Conservation (phyloP, 2,329 filamentous ascomycete species). For the Cytospora paraplurivora region DNA sequence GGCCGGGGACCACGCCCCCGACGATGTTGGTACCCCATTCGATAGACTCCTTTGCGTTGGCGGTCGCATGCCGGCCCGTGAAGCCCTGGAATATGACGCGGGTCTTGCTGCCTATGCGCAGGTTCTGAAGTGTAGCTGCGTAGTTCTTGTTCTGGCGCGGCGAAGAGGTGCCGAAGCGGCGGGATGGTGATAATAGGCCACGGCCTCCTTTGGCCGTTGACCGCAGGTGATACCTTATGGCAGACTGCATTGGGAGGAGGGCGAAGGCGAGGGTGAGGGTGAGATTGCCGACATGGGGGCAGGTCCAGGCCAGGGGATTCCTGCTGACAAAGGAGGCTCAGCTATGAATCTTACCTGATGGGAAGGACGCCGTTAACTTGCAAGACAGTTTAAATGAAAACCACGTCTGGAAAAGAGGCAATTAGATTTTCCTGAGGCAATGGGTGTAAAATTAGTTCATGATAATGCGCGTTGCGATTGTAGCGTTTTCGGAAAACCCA, state of each 20-base stretch:
- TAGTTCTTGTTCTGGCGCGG: slow-evolving; percentile 16
- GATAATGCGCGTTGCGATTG: neutral
- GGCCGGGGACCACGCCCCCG: slow-evolving; percentile 73
- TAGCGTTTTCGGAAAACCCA: neutral
- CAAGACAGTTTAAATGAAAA: too few relatives aligned
- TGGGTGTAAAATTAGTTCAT: neutral
- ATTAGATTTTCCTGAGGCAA: too few relatives aligned
- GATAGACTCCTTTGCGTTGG: slow-evolving; percentile 75
- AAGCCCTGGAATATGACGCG: slow-evolving; percentile 30
- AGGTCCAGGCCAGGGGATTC: neutral
- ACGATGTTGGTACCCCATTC: slow-evolving; percentile 80
- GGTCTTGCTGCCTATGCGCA: slow-evolving; percentile 24
- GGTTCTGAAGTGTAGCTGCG: slow-evolving; percentile 19
- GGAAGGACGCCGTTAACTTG: neutral
- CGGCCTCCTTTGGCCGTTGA: slow-evolving; percentile 2
- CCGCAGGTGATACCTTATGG: slow-evolving; percentile 15
- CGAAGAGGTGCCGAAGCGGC: slow-evolving; percentile 9
- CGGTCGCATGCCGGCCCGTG: slow-evolving; percentile 59
- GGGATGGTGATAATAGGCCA: neutral
- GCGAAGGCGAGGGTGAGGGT: neutral
- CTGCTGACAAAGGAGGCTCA: neutral
- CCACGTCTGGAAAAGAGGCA: too few relatives aligned
- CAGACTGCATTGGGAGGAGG: slow-evolving; percentile 20
- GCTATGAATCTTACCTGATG: neutral
- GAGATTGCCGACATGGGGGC: slow-evolving; percentile 16